Conservation (phyloP, 1,284 basidiomycete genomes). For the Trichosporon coremiiforme region DNA sequence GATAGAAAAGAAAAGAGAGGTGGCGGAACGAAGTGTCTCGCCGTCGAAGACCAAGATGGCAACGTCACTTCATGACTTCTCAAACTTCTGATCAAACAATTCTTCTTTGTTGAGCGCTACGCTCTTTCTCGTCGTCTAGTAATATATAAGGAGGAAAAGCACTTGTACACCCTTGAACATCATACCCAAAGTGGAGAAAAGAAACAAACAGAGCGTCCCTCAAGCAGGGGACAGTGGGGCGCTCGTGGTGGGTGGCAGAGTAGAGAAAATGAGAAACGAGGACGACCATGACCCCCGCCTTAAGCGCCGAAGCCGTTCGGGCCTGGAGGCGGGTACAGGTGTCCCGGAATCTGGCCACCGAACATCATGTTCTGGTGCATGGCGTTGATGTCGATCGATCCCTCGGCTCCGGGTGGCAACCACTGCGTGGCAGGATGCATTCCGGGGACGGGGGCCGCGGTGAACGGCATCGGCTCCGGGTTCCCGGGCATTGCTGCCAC, state of each 20-base stretch:
- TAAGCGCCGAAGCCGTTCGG: slow-evolving; percentile 8
- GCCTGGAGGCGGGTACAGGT: slow-evolving; percentile 5
- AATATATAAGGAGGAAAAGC: neutral
- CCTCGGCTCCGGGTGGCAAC: slow-evolving; percentile 8
- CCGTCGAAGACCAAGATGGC: slow-evolving; percentile 1
- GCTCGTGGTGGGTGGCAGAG: neutral
- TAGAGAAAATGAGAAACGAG: neutral
- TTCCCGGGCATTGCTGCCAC: slow-evolving; percentile 32
- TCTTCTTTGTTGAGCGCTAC: slow-evolving; percentile 1
- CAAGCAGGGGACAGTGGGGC: neutral
- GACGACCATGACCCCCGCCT: neutral
- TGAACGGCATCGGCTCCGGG: slow-evolving; percentile 12
- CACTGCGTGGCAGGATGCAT: slow-evolving; percentile 13
- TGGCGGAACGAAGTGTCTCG: neutral
- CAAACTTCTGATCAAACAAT: slow-evolving; percentile 6
- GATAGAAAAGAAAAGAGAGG: slow-evolving; percentile 1
- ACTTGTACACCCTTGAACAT: slow-evolving; percentile 19
- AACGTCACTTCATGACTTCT: slow-evolving; percentile 11
- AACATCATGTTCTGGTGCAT: slow-evolving; percentile 19
- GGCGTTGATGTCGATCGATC: slow-evolving; percentile 14
- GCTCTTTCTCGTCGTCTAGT: neutral
- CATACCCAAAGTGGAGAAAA: slow-evolving; percentile 12
- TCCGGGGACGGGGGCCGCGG: neutral
- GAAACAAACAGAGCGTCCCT: neutral
- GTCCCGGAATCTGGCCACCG: slow-evolving; percentile 4